A percentile compares a stretch with the other conserved stretches of the same genome.
Evolutionary conservation across 176 grass and related monocot species (phyloP).

Genomic region (Avena atlantica): DNA sequence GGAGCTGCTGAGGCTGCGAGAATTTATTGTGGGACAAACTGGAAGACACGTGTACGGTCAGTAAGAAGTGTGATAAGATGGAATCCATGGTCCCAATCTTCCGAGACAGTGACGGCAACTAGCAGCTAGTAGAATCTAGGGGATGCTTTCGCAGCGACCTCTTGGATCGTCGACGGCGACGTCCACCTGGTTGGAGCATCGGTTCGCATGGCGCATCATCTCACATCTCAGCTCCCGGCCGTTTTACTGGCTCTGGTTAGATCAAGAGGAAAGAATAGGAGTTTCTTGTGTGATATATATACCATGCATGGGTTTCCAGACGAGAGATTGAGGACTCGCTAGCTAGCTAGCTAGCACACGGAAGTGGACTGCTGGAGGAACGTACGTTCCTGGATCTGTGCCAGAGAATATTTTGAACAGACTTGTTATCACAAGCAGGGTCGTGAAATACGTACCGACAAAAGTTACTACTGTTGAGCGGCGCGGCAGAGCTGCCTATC

Average conservation of each 20-base stretch:
- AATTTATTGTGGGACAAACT: conserved; percentile 15
- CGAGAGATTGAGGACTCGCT: too few relatives aligned
- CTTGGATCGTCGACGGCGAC: conserved; percentile 6
- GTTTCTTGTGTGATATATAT: too few relatives aligned
- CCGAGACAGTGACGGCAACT: background rate
- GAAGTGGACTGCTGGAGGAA: too few relatives aligned
- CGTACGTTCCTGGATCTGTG: too few relatives aligned
- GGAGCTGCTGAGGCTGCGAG: background rate
- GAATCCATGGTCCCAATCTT: conserved; percentile 21
- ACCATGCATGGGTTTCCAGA: too few relatives aligned
- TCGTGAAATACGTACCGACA: background rate
- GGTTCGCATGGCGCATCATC: background rate
- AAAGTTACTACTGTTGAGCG: background rate
- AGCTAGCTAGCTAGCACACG: too few relatives aligned
- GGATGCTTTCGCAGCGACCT: conserved; percentile 7
- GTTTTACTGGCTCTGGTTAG: background rate
- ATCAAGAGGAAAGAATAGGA: background rate
- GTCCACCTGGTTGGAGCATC: conserved; percentile 1
- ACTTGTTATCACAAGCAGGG: background rate
- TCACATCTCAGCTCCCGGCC: background rate
- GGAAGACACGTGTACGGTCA: conserved; percentile 19
- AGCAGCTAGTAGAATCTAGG: background rate
- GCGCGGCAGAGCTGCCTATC: too few relatives aligned
- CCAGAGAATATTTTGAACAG: background rate
- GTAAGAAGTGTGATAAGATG: background rate